Evolutionary conservation across 371 early-diverging fungal genomes (phyloP).

Genomic region (Mortierella sp.): DNA sequence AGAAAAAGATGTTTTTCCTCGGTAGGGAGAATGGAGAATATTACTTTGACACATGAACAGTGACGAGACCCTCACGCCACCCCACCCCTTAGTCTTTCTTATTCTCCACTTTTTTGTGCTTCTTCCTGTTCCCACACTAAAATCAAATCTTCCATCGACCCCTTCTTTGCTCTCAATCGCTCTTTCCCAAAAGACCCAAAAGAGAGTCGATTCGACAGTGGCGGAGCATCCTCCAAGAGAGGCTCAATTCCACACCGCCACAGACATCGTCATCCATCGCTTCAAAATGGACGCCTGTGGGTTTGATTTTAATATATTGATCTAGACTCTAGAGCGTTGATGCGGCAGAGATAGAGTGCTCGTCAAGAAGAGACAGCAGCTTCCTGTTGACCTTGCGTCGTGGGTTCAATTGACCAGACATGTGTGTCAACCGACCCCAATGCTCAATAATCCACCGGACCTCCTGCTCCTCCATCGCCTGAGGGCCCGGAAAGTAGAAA

Average conservation of each 20-base stretch:
- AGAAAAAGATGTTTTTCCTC: too few relatives aligned
- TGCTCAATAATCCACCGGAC: slow-evolving; percentile 7
- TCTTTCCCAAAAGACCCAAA: not conserved
- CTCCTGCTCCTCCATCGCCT: not conserved
- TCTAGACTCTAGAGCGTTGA: not conserved
- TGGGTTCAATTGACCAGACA: not conserved
- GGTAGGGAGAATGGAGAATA: too few relatives aligned
- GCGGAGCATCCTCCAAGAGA: not conserved
- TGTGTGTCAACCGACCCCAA: slow-evolving; percentile 1
- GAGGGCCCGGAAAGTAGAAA: not conserved
- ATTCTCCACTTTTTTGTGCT: not conserved
- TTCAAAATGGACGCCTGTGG: too few relatives aligned
- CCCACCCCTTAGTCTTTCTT: not conserved
- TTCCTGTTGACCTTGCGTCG: not conserved
- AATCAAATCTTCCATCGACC: too few relatives aligned
- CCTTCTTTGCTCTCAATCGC: not conserved
- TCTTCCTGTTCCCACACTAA: too few relatives aligned
- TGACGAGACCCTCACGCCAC: too few relatives aligned
- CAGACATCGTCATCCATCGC: not conserved
- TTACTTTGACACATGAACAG: too few relatives aligned
- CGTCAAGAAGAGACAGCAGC: not conserved
- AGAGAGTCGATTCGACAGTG: slow-evolving; percentile 3
- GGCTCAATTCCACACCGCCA: not conserved
- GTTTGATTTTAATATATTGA: not conserved
- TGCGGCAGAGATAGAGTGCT: not conserved